A percentile compares a stretch with the other conserved stretches of the same genome.
phyloP scores from a whole-genome alignment of 495 filamentous ascomycete genomes.

The Letharia columbiana region DNA sequence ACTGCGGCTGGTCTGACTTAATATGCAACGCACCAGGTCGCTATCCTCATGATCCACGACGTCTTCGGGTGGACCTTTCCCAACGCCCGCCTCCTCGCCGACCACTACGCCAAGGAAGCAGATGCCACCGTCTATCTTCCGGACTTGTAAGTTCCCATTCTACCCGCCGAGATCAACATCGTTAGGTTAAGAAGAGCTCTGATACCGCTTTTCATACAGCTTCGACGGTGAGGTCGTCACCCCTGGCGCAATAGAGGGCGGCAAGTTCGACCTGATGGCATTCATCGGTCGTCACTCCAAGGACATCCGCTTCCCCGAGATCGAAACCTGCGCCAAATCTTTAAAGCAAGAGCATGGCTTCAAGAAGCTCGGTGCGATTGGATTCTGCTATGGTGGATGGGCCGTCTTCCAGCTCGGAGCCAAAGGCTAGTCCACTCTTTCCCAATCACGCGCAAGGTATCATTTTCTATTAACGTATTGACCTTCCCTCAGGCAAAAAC shows the following conservation, averaged over 20 bases:
- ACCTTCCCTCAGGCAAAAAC: conserved; percentile 18
- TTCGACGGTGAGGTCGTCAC: conserved; percentile 33
- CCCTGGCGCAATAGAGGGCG: conserved; percentile 29
- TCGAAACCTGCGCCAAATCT: conserved; percentile 40
- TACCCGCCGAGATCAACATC: neutral
- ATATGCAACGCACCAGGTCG: neutral
- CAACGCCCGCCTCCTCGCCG: conserved; percentile 42
- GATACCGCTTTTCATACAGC: neutral
- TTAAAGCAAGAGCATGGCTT: conserved; percentile 33
- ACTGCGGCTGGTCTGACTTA: neutral
- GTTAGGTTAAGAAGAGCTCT: neutral
- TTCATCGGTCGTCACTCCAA: conserved; percentile 37
- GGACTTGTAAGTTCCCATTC: conserved; percentile 30
- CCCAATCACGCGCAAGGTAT: neutral
- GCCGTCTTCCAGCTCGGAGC: conserved; percentile 43
- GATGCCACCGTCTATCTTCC: conserved; percentile 44
- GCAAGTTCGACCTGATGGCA: conserved; percentile 34
- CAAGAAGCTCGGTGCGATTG: conserved; percentile 44
- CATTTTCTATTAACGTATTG: neutral
- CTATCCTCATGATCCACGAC: conserved; percentile 34
- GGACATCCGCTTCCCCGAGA: conserved; percentile 44
- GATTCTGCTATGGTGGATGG: conserved; percentile 57
- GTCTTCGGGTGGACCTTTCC: conserved; percentile 43
- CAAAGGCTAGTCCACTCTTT: conserved; percentile 21
- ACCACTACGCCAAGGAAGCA: conserved; percentile 41